These are phyloP conservation scores for Pulveroboletus frians DNA, from an alignment of 768 basidiomycete genomes.

Conservation along the genomic window DNA sequence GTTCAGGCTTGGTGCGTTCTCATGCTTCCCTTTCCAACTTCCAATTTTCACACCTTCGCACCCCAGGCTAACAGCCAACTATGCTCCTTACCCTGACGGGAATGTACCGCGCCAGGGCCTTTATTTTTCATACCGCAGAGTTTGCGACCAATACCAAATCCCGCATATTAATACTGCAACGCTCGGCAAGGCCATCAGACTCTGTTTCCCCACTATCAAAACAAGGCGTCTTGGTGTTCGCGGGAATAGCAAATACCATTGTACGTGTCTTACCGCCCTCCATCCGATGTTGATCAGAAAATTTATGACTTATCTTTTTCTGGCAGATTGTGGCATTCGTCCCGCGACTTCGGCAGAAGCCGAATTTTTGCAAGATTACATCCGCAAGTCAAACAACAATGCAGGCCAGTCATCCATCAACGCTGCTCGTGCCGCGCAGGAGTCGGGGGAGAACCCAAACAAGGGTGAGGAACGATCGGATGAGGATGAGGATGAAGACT, in stretches of 20 bases:
- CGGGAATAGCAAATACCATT: conserved; percentile 96
- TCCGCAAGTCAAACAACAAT: conserved; percentile 85
- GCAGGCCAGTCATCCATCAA: conserved; percentile 72
- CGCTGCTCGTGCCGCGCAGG: conserved; percentile 66
- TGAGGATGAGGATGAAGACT: conserved; percentile 85
- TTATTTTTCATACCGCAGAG: conserved; percentile 87
- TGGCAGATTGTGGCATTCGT: conserved; percentile 82
- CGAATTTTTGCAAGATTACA: conserved; percentile 89
- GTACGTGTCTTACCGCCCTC: conserved; percentile 46
- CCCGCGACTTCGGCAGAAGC: conserved; percentile 88
- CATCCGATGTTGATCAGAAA: conserved; percentile 30
- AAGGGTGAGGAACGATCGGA: conserved; percentile 70
- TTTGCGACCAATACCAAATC: conserved; percentile 89
- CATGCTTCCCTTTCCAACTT: conserved; percentile 14
- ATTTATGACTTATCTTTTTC: conserved; percentile 26
- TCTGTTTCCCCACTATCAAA: conserved; percentile 93
- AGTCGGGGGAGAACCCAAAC: conserved; percentile 55
- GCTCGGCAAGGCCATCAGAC: conserved; percentile 88
- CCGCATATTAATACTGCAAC: conserved; percentile 96
- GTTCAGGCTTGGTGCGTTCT: conserved; percentile 80
- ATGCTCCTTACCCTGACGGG: conserved; percentile 86
- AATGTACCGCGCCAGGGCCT: conserved; percentile 92
- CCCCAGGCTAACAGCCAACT: conserved; percentile 83
- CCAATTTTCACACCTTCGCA: conserved; percentile 15
- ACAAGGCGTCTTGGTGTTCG: conserved; percentile 87